Evolutionary conservation across 163 green algal genomes (phyloP).

Genomic region (Volvox carteri): DNA sequence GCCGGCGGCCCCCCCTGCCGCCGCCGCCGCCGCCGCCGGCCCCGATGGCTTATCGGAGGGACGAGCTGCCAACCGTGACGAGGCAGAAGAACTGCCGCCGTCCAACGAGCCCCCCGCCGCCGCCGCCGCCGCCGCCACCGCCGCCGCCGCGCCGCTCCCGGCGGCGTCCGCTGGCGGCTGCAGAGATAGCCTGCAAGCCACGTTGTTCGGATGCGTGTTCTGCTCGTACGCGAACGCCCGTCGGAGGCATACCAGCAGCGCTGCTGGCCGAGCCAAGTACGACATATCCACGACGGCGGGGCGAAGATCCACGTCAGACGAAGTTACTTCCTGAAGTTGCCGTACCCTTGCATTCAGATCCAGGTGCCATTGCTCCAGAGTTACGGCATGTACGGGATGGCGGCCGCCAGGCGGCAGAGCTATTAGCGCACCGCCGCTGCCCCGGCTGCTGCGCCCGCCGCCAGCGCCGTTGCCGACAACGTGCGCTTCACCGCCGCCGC

Average conservation of each 20-base stretch:
- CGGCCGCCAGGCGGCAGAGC: constrained; percentile 1
- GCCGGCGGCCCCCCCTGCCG: not conserved
- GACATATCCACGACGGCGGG: constrained; percentile 23
- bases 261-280: constrained; percentile 23
- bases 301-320: constrained; percentile 32
- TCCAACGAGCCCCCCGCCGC: not conserved
- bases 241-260: constrained; percentile 45
- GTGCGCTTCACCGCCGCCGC: constrained; percentile 13
- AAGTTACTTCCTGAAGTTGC: constrained; percentile 45
- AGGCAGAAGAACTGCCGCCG: not conserved
- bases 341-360: not conserved
- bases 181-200: constrained; percentile 30
- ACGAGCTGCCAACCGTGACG: not conserved
- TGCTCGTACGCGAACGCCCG: constrained; percentile 55
- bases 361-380: constrained; percentile 32
- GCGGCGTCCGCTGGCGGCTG: constrained; percentile 14
- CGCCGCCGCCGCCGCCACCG: not conserved
- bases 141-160: not conserved
- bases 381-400: constrained; percentile 18
- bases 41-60: not conserved
- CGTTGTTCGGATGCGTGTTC: constrained; percentile 50
- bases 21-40: not conserved
- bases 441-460: not conserved
- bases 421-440: not conserved
- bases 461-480: constrained; percentile 23